Evolutionary conservation across 306 rosid genomes (phyloP).

Genomic region (Abrus pulchellus): DNA sequence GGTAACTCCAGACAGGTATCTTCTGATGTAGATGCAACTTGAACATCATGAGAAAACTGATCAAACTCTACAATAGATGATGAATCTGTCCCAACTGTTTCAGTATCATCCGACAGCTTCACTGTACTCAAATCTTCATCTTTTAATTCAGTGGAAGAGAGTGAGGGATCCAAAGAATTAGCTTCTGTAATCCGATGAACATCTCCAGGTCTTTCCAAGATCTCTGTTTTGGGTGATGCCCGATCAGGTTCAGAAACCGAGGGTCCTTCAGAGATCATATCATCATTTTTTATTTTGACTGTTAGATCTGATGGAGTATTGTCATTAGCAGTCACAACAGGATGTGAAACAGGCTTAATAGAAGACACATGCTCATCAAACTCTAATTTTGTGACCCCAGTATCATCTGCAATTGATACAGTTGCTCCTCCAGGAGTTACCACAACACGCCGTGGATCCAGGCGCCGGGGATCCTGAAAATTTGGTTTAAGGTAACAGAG

Average conservation of each 20-base stretch:
- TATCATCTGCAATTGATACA: slow-evolving; percentile 64
- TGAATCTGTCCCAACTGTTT: slow-evolving; percentile 60
- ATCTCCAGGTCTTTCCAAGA: slow-evolving; percentile 66
- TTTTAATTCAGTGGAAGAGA: slow-evolving; percentile 55
- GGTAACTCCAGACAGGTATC: slow-evolving; percentile 85
- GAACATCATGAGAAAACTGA: slow-evolving; percentile 66
- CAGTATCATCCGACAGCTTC: slow-evolving; percentile 58
- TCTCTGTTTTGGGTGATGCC: slow-evolving; percentile 55
- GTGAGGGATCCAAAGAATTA: slow-evolving; percentile 57
- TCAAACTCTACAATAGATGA: slow-evolving; percentile 66
- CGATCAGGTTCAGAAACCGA: slow-evolving; percentile 56
- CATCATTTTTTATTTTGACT: slow-evolving; percentile 62
- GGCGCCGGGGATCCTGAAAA: slow-evolving; percentile 97
- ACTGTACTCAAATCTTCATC: slow-evolving; percentile 63
- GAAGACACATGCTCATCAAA: slow-evolving; percentile 63
- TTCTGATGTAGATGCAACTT: slow-evolving; percentile 71
- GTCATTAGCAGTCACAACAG: slow-evolving; percentile 53
- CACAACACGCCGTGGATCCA: slow-evolving; percentile 85
- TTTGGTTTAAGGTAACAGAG: slow-evolving; percentile 40
- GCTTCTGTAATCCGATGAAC: slow-evolving; percentile 49
- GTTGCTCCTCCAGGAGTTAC: slow-evolving; percentile 60
- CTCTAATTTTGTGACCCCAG: slow-evolving; percentile 58
- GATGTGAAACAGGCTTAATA: slow-evolving; percentile 62
- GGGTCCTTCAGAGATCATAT: slow-evolving; percentile 59
- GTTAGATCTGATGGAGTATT: slow-evolving; percentile 55